Conservation (phyloP, 1,284 basidiomycete genomes). For the Heimioporus retisporus region DNA sequence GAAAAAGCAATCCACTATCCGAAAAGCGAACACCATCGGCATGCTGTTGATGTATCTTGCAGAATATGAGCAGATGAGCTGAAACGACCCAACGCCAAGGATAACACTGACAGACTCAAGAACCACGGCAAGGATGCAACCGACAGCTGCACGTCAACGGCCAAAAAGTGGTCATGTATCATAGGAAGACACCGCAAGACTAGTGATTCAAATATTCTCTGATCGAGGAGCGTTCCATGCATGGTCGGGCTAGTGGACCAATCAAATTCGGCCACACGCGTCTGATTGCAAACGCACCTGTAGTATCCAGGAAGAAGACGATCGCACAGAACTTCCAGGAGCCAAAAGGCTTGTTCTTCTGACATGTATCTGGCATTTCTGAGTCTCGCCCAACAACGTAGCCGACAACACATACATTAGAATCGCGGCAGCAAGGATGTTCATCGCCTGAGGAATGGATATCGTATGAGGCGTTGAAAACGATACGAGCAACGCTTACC, state of each 20-base stretch:
- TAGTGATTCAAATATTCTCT: constrained; percentile 98
- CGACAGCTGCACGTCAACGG: constrained; percentile 96
- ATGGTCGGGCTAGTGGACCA: constrained; percentile 83
- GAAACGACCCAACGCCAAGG: neutral
- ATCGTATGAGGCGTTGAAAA: neutral
- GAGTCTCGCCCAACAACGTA: constrained; percentile 16
- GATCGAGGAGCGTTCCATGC: constrained; percentile 98
- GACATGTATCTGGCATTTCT: constrained; percentile 87
- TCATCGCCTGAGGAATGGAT: constrained; percentile 79
- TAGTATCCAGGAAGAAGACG: constrained; percentile 98
- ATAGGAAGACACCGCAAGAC: constrained; percentile 92
- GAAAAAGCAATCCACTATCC: constrained; percentile 99
- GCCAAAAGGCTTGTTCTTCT: constrained; percentile 99
- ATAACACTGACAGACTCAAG: constrained; percentile 79
- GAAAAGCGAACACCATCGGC: constrained; percentile 99
- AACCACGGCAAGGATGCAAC: constrained; percentile 99
- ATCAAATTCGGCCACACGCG: constrained; percentile 13
- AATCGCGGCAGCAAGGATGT: constrained; percentile 93
- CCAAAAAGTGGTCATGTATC: constrained; percentile 94
- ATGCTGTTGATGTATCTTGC: constrained; percentile 96
- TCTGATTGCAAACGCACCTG: constrained; percentile 65
- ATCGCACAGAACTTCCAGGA: constrained; percentile 96
- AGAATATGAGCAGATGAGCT: constrained; percentile 16
- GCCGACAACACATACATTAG: constrained; percentile 73
- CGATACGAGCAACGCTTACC: constrained; percentile 50